These are phyloP conservation scores for Xylariaceae sp. DNA, from an alignment of 2,329 filamentous ascomycete species.

Conservation along the genomic window DNA sequence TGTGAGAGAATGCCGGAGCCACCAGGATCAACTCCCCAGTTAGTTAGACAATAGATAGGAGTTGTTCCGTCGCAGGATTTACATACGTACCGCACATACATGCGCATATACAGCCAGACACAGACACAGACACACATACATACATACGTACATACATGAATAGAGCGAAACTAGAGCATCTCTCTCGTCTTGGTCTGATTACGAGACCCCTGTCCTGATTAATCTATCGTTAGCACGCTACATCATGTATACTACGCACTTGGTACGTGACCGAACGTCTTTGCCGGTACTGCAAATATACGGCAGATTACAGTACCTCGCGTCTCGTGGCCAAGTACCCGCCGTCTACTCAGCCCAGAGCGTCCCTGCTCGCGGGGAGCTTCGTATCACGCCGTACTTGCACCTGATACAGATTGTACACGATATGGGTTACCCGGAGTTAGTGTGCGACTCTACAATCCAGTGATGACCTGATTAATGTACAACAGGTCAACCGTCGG, in stretches of 20 bases:
- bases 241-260: not conserved
- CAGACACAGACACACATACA: no score
- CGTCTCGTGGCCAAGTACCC: not conserved
- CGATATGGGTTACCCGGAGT: not conserved
- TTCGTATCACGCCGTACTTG: not conserved
- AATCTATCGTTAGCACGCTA: not conserved
- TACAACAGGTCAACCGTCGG: not conserved
- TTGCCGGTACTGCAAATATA: conserved; percentile 3
- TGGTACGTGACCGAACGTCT: not conserved
- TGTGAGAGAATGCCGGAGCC: no score
- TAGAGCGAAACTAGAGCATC: no score
- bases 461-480: not conserved
- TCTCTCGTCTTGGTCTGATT: not conserved
- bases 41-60: no score
- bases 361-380: not conserved
- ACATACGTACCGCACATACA: no score
- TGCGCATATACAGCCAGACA: no score
- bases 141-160: no score
- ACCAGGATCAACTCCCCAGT: no score
- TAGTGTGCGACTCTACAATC: not conserved
- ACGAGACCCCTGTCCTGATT: not conserved
- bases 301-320: not conserved
- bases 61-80: no score
- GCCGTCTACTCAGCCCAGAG: not conserved
- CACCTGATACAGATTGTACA: not conserved